Evolutionary conservation across 805 yeast species (phyloP).

Genomic region (Cyberlindnera mississippiensis): DNA sequence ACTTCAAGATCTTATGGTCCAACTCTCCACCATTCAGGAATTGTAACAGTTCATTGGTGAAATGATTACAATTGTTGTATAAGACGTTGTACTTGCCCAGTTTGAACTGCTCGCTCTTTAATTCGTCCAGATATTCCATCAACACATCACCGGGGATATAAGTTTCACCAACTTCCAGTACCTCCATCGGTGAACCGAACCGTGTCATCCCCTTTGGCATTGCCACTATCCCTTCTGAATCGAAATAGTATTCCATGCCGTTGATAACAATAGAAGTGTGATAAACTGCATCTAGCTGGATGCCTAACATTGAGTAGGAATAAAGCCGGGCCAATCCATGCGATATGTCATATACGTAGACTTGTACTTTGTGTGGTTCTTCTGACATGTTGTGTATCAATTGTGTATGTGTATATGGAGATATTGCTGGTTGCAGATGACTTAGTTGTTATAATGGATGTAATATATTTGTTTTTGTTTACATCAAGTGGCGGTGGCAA

Average conservation of each 20-base stretch:
- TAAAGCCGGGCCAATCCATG: conserved; percentile 53
- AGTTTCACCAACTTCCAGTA: conserved; percentile 51
- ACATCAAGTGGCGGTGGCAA: no score
- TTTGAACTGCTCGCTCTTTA: conserved; percentile 39
- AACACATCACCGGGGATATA: conserved; percentile 48
- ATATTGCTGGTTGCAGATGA: no score
- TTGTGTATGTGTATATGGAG: no score
- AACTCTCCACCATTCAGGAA: conserved; percentile 53
- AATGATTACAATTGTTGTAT: conserved; percentile 65
- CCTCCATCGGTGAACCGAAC: conserved; percentile 53
- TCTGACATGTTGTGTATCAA: no score
- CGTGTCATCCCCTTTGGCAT: conserved; percentile 49
- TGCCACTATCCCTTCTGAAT: conserved; percentile 49
- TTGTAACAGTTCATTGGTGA: conserved; percentile 52
- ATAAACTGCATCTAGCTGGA: conserved; percentile 57
- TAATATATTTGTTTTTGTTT: no score
- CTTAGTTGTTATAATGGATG: no score
- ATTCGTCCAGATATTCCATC: conserved; percentile 48
- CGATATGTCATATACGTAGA: conserved; percentile 56
- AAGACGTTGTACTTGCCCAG: conserved; percentile 48
- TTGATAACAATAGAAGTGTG: conserved; percentile 58
- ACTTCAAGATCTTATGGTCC: conserved; percentile 47
- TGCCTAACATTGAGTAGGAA: conserved; percentile 49
- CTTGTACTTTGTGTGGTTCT: conserved; percentile 13
- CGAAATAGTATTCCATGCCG: conserved; percentile 55